These are phyloP conservation scores for Clarireedia monteithiana DNA, from an alignment of 2,329 filamentous ascomycete genomes.

Conservation along the genomic window DNA sequence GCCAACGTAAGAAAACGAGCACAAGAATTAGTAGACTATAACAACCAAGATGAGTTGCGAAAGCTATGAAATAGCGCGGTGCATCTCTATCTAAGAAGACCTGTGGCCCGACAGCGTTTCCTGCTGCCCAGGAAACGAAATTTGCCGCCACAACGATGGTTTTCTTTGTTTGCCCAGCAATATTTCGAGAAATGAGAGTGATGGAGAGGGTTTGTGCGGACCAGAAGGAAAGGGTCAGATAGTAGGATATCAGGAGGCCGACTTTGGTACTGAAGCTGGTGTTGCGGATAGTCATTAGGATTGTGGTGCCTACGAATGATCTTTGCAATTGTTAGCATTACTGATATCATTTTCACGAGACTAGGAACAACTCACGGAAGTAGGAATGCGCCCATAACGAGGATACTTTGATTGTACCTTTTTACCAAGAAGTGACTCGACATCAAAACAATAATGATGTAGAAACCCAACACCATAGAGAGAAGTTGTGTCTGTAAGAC, in stretches of 20 bases:
- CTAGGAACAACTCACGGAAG: constrained; percentile 45
- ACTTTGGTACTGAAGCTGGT: constrained; percentile 49
- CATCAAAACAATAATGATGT: constrained; percentile 64
- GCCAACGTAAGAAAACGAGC: constrained; percentile 3
- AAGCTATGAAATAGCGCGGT: constrained; percentile 45
- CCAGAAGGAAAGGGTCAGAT: constrained; percentile 73
- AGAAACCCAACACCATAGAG: constrained; percentile 66
- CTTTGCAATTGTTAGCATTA: constrained; percentile 29
- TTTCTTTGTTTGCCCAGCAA: constrained; percentile 55
- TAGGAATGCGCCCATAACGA: constrained; percentile 58
- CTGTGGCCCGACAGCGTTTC: constrained; percentile 45
- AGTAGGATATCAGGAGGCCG: constrained; percentile 65
- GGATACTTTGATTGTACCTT: constrained; percentile 59
- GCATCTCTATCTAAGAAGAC: constrained; percentile 45
- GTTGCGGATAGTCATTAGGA: constrained; percentile 61
- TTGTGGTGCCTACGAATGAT: constrained; percentile 63
- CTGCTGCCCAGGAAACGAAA: constrained; percentile 49
- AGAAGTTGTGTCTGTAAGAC: constrained; percentile 63
- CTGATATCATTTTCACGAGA: background rate
- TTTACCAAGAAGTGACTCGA: constrained; percentile 60
- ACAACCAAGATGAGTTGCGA: constrained; percentile 45
- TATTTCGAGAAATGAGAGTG: constrained; percentile 49
- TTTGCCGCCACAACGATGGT: constrained; percentile 47
- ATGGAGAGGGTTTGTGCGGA: constrained; percentile 60
- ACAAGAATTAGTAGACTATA: constrained; percentile 19